Evolutionary conservation across 164 flowering plant species (phyloP), one percentile per base, ranked within the genome.

Genomic region (Berberis thunbergii): DNA sequence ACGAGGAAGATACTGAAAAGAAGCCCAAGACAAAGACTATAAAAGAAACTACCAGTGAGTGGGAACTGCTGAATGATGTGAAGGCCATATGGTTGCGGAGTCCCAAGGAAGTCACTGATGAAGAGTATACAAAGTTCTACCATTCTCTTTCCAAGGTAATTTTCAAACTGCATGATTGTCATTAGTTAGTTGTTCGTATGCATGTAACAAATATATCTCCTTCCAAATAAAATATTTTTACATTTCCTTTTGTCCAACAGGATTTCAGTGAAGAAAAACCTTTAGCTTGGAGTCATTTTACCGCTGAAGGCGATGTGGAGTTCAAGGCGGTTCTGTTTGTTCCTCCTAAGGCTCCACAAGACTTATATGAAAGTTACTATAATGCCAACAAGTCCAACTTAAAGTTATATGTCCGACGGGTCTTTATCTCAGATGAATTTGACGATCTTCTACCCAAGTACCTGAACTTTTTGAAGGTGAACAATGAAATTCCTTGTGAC

Each of bases 221-320:
- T 52, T 26, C 26, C 26, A 26, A 26, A 6, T 52, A 7, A 1
- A 2, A 7, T 52, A 52, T 26, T 52, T 38, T 41, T 45, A 7
- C 41, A 1, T 4, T 41, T 41, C 26, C 10, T 1, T 26, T 26
- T 26, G 26, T 26, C 26, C 26, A 26, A 68, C 82, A 94, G 98
- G 97, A 91, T 65, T 91, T 91, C 53, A 57, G 89, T 68, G 98
- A 84, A 53, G 99, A 94, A 55, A 89, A 91, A 67, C 99, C 97
- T 42, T 5, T 91, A 59, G 69, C 93, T 3, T 87, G 96, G 99
- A 88, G 87, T 68, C 99, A 94, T 69, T 94, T 94, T 62, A 79
- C 63, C 58, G 99, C 97, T 55, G 99, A 94, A 80, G 99, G 99
- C 60, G 97, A 94, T 84, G 96, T 94, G 41, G 99, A 94, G 73